Percentiles rank a stretch among this genome's conserved stretches.
Evolutionary conservation across 2,329 filamentous ascomycete species (phyloP).

Genomic region (Tympanopsis confertula): DNA sequence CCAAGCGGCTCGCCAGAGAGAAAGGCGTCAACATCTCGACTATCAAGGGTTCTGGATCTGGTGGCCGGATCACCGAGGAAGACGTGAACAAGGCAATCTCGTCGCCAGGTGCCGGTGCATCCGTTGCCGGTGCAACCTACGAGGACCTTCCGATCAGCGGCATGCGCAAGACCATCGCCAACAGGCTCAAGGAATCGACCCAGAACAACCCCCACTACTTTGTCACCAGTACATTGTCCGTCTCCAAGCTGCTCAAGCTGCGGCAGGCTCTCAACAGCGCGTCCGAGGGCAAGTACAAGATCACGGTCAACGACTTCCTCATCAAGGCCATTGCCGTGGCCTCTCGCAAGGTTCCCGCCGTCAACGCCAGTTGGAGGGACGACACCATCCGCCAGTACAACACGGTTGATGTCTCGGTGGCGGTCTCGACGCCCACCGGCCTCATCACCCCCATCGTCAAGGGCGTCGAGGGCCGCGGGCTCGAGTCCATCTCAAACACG

Average conservation of each 20-base stretch:
- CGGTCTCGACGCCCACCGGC: slow-evolving; percentile 81
- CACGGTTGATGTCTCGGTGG: slow-evolving; percentile 87
- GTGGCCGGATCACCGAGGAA: slow-evolving; percentile 78
- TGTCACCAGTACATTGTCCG: slow-evolving; percentile 80
- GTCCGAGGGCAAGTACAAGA: slow-evolving; percentile 89
- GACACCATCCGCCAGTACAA: slow-evolving; percentile 82
- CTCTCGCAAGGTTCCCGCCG: slow-evolving; percentile 83
- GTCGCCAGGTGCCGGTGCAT: slow-evolving; percentile 44
- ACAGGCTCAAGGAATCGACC: slow-evolving; percentile 76
- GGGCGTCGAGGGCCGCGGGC: slow-evolving; percentile 74
- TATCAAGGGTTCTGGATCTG: slow-evolving; percentile 78
- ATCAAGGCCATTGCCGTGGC: slow-evolving; percentile 90
- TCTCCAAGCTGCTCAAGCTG: slow-evolving; percentile 91
- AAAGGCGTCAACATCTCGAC: slow-evolving; percentile 66
- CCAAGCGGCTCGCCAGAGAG: slow-evolving; percentile 74
- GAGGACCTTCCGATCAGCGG: slow-evolving; percentile 74
- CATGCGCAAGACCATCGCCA: slow-evolving; percentile 98
- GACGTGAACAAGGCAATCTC: slow-evolving; percentile 82
- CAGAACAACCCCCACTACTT: slow-evolving; percentile 98
- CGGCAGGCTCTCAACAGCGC: slow-evolving; percentile 83
- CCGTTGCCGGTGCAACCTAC: slow-evolving; percentile 55
- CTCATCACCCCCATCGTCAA: slow-evolving; percentile 97
- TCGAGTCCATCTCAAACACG: slow-evolving; percentile 74
- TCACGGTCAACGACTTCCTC: slow-evolving; percentile 97
- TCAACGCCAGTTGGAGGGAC: slow-evolving; percentile 90